These are phyloP conservation scores for Penicillium freii DNA, from an alignment of 2,329 filamentous ascomycete genomes.

Conservation along the genomic window DNA sequence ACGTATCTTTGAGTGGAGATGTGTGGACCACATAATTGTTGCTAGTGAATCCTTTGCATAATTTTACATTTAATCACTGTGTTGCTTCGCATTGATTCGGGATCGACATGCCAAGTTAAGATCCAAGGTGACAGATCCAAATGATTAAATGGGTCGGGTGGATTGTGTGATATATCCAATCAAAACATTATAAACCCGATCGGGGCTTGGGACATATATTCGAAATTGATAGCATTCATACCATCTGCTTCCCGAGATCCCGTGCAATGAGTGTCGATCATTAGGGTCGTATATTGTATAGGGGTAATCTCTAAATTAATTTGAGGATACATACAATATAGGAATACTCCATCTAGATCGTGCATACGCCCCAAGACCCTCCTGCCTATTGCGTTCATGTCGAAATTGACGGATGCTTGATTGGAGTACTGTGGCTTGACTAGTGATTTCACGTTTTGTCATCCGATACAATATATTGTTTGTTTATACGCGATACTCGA, in stretches of 20 bases:
- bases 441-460: not conserved
- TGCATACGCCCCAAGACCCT: not conserved
- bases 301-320: not conserved
- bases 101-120: slow-evolving; percentile 2
- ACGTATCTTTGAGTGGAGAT: not conserved
- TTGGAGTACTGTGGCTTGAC: not conserved
- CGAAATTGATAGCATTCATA: not conserved
- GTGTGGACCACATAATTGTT: not conserved
- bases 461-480: not conserved
- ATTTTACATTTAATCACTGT: too few species aligned
- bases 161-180: not conserved
- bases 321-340: not conserved
- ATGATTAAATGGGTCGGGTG: not conserved
- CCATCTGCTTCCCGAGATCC: slow-evolving; percentile 16
- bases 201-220: too few species aligned
- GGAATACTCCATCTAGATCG: not conserved
- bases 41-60: not conserved
- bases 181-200: not conserved
- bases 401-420: not conserved
- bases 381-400: not conserved
- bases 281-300: not conserved
- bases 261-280: slow-evolving; percentile 1
- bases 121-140: slow-evolving; percentile 1
- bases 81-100: not conserved
- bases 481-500: not conserved